These are phyloP conservation scores for Miscanthus lutarioriparius DNA, from an alignment of 176 grass and related monocot genomes.

Conservation along the genomic window DNA sequence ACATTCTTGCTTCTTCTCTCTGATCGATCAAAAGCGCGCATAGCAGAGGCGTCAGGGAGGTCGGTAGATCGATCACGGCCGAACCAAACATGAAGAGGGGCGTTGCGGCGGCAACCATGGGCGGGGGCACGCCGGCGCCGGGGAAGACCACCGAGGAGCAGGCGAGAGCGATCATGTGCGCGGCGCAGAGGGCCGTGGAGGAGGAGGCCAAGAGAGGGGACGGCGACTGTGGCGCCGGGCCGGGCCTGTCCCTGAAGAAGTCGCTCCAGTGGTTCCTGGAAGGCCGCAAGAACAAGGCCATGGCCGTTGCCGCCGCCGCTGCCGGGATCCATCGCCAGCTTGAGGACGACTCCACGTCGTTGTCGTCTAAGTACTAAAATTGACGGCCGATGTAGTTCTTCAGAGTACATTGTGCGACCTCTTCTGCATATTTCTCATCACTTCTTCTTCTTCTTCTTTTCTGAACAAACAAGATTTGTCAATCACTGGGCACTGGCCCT, in stretches of 20 bases:
- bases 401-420: neutral
- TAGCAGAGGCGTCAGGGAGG: neutral
- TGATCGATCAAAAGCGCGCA: too few relatives aligned
- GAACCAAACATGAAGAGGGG: neutral
- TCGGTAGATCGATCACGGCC: neutral
- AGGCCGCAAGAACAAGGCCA: neutral
- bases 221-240: neutral
- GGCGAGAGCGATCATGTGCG: constrained; percentile 15
- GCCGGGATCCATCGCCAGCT: neutral
- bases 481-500: neutral
- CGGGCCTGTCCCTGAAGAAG: neutral
- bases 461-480: neutral
- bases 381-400: neutral
- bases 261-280: constrained; percentile 38
- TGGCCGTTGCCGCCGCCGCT: neutral
- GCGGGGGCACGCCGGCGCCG: neutral
- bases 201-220: neutral
- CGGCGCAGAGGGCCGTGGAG: constrained; percentile 13
- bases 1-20: neutral
- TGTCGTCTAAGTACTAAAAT: neutral
- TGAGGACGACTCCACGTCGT: neutral
- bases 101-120: neutral
- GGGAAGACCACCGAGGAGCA: neutral
- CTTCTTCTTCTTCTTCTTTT: neutral
- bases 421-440: neutral